Conservation (phyloP, 1,284 basidiomycete genomes). For the Malassezia japonica region DNA sequence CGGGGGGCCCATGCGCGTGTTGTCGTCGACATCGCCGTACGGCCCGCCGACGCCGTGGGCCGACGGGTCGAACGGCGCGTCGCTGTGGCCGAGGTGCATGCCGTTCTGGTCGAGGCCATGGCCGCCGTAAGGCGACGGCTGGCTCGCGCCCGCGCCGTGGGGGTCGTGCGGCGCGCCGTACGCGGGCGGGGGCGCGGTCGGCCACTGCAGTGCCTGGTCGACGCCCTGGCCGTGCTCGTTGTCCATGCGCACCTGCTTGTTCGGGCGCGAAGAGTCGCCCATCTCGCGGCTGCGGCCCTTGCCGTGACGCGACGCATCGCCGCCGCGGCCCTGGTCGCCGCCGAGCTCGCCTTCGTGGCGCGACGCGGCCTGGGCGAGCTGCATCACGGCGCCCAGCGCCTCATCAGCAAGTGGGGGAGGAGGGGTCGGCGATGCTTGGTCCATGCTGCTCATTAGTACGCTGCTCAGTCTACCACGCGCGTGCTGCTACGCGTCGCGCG, state of each 20-base stretch:
- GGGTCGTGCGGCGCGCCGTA: conserved; percentile 9
- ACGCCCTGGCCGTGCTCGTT: conserved; percentile 7
- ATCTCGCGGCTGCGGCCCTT: conserved; percentile 13
- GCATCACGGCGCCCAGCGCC: conserved; percentile 18
- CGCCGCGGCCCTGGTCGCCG: not conserved
- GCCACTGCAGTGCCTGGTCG: conserved; percentile 15
- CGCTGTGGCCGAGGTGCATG: conserved; percentile 10
- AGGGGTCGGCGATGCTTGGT: conserved; percentile 12
- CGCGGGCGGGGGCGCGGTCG: conserved; percentile 14
- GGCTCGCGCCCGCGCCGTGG: not conserved
- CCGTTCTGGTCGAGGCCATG: conserved; percentile 14
- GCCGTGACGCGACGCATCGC: not conserved
- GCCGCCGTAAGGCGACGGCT: not conserved
- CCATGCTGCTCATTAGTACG: conserved; percentile 8
- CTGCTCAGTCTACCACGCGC: not conserved
- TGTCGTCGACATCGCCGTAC: conserved; percentile 14
- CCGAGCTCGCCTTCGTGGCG: conserved; percentile 6
- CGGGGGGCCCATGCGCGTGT: conserved; percentile 6
- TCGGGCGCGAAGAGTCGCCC: conserved; percentile 6
- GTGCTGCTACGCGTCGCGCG: not conserved
- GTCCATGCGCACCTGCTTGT: conserved; percentile 17
- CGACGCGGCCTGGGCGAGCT: conserved; percentile 16
- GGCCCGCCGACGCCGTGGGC: conserved; percentile 4
- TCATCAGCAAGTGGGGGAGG: conserved; percentile 16
- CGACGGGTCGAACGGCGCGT: conserved; percentile 9